These are phyloP conservation scores for Platanus orientalis DNA, from an alignment of 164 flowering plant genomes.

Conservation along the genomic window DNA sequence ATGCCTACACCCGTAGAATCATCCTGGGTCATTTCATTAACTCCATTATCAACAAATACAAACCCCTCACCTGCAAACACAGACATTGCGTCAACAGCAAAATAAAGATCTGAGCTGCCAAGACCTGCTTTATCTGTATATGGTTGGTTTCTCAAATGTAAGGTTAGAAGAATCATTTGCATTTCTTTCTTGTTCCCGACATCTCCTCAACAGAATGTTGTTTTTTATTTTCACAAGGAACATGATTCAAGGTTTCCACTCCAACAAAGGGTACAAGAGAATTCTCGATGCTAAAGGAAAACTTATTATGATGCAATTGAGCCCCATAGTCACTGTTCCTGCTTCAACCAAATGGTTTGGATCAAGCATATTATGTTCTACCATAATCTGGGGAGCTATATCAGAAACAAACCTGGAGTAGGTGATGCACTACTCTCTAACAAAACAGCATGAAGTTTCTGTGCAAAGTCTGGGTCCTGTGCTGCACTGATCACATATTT, in stretches of 20 bases:
- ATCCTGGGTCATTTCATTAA: constrained; percentile 8
- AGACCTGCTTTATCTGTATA: not conserved
- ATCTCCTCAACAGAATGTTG: constrained; percentile 16
- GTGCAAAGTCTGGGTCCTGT: constrained; percentile 83
- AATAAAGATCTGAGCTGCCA: not conserved
- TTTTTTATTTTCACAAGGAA: constrained; percentile 10
- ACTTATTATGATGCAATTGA: constrained; percentile 8
- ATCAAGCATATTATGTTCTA: constrained; percentile 23
- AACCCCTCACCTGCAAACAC: constrained; percentile 26
- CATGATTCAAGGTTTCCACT: constrained; percentile 14
- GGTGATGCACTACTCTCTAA: constrained; percentile 82
- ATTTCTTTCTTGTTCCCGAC: constrained; percentile 11
- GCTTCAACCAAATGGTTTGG: constrained; percentile 21
- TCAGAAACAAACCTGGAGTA: constrained; percentile 59
- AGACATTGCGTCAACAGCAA: constrained; percentile 10
- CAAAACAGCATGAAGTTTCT: constrained; percentile 77
- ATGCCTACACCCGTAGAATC: constrained; percentile 16
- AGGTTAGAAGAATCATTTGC: not conserved
- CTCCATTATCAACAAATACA: constrained; percentile 22
- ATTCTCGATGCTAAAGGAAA: constrained; percentile 13
- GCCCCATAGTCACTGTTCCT: constrained; percentile 17
- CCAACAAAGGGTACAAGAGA: constrained; percentile 21
- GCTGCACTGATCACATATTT: constrained; percentile 81
- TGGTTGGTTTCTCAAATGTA: constrained; percentile 1
- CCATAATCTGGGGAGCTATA: constrained; percentile 28